These are phyloP conservation scores for Vaccinium vitisidaea DNA, from an alignment of 148 eudicot genomes.

Conservation along the genomic window DNA sequence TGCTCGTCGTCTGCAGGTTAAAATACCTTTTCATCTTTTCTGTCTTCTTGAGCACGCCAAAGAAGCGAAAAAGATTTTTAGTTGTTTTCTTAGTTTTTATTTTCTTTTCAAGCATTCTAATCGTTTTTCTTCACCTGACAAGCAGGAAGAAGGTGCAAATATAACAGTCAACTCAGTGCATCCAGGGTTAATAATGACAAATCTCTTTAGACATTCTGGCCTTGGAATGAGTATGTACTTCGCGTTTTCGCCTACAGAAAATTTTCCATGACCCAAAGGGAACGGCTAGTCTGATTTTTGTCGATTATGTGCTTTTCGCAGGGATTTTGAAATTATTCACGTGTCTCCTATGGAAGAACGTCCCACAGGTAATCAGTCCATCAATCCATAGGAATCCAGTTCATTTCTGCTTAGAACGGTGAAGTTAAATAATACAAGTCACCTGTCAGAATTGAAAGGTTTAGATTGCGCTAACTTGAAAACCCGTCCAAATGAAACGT, in stretches of 20 bases:
- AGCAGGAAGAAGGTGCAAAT: constrained; percentile 79
- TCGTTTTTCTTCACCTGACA: background rate
- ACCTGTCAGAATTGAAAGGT: background rate
- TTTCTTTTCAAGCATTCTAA: background rate
- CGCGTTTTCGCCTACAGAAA: background rate
- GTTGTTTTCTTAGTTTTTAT: background rate
- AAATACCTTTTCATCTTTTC: background rate
- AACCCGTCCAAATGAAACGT: background rate
- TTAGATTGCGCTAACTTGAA: background rate
- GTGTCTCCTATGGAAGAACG: constrained; percentile 59
- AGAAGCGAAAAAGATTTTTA: background rate
- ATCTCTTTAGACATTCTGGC: constrained; percentile 62
- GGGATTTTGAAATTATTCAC: constrained; percentile 50
- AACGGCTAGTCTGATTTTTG: background rate
- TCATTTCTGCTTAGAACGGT: background rate
- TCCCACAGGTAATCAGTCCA: constrained; percentile 66
- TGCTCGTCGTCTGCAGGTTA: constrained; percentile 70
- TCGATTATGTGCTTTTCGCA: constrained; percentile 18
- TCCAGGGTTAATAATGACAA: constrained; percentile 89
- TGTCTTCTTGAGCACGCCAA: background rate
- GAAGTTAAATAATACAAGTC: background rate
- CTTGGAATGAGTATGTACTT: constrained; percentile 50
- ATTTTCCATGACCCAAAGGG: background rate
- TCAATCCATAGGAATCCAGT: background rate
- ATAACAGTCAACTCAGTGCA: constrained; percentile 83